Base-by-base conservation (phyloP, 1,284 basidiomycete species). In the Taiwanofungus camphoratus region DNA sequence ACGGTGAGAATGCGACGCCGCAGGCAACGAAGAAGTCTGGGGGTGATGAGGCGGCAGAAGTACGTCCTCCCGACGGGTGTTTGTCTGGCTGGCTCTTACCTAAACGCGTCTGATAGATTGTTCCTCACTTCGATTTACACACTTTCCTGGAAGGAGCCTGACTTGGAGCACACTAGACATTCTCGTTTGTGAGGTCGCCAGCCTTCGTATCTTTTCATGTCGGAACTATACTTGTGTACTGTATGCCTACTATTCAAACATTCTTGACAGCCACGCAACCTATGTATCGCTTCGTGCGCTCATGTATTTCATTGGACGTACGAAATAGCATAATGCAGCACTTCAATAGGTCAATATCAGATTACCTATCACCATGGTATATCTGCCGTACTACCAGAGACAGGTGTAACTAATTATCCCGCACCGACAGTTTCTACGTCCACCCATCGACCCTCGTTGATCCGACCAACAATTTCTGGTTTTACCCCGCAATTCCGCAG, bases 401-500 rank as follows among this genome's bases (percentile, higher is more conserved):
- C n/a, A n/a, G n/a, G n/a, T n/a, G n/a, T n/a, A n/a, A n/a, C n/a
- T n/a, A n/a, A n/a, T 29, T 18, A 41, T 11, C 40, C 46, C 39
- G 67, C 67, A 42, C 62, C 63, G 45, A 81, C 56, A 46, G 84
- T 56, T 33, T 62, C 61, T 21, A 86, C 68, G 52, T 82, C 79
- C 45, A 74, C 72, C 81, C 81, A 83, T 50, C 79, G 70, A 0
- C 73, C 71, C 52, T 66, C 63, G 50, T 85, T 84, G 34, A 86
- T 55, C 42, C 62, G 70, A 22, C 47, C 49, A 18, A 71, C 44
- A 27, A 77, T 59, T 15, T 60, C 65, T 29, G 55, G 51, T 5
- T 70, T 63, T 16, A 79, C 54, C 36, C 58, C 57, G 55, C 77
- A 82, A 32, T 60, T 72, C 51, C 78, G 65, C 40, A 81, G 55